Evolutionary conservation across 495 filamentous ascomycete genomes (phyloP), one percentile per base, ranked within the genome.

Genomic region (Aspergillus conjunctus): DNA sequence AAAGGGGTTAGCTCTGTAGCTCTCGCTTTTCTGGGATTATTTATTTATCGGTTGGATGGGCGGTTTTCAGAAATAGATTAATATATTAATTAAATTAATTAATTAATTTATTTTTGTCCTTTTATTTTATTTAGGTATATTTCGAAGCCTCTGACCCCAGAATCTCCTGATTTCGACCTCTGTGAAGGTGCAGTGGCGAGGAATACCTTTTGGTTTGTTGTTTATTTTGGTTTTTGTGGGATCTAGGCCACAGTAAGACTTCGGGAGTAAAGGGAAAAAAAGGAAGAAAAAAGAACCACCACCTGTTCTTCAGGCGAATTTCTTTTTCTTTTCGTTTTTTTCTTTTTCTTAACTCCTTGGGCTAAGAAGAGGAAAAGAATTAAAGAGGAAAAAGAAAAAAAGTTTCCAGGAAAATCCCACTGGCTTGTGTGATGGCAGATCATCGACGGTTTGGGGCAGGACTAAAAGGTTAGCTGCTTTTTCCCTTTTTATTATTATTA

Each of bases 381-480:
- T 44, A 52, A 30, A 59, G 17, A 52, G 30, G 41, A 52, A n/a
- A 45, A 37, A 43, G 39, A 41, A 51, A 51, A 37, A 33, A 18
- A 49, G 11, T 33, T 41, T 41, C 37, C 7, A 22, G 41, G 32
- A 33, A 53, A 54, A 45, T 59, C 50, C 18, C 33, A 44, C 34
- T 12, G 50, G 39, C 32, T 60, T 44, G 51, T 62, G 64, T 63
- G 60, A 62, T 66, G 64, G 64, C 60, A 59, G 64, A 66, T 66
- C 64, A 53, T 62, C 51, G 32, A 54, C 64, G n/a, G 49, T 62
- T 66, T 59, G 11, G 60, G 56, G 48, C 30, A 21, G 56, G 26
- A 51, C 56, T 54, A 58, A 39, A 20, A 31, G 54, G 34, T 54
- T 61, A 58, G 49, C 54, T 51, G 49, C 44, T 17, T 58, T 60